Conservation (phyloP, 352 stramenopile genomes). For the Elongisporangium undulatum region DNA sequence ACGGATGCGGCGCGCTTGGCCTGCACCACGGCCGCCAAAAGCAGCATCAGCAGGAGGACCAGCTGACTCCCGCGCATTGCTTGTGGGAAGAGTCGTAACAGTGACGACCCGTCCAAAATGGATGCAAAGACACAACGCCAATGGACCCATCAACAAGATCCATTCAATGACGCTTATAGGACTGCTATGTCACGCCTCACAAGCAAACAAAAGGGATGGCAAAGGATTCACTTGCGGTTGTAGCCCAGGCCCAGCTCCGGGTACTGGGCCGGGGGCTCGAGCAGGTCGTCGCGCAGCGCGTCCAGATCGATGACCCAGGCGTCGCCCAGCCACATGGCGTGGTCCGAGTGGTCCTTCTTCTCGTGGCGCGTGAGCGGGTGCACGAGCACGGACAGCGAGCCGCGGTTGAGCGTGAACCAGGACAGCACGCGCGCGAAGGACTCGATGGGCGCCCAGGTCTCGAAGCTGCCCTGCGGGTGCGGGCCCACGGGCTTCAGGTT, state of each 20-base stretch:
- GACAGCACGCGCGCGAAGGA: conserved; percentile 47
- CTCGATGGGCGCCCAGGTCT: conserved; percentile 64
- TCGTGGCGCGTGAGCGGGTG: conserved; percentile 64
- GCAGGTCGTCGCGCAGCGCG: conserved; percentile 23
- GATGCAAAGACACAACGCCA: background rate
- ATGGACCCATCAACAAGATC: background rate
- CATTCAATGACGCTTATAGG: background rate
- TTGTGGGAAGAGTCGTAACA: background rate
- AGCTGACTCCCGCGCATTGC: background rate
- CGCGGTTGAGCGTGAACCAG: conserved; percentile 66
- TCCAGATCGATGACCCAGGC: conserved; percentile 38
- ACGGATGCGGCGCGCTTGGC: conserved; percentile 14
- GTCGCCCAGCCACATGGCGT: conserved; percentile 49
- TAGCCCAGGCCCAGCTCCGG: conserved; percentile 57
- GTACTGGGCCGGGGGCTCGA: conserved; percentile 38
- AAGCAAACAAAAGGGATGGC: background rate
- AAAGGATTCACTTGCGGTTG: conserved; percentile 10
- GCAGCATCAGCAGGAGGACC: background rate
- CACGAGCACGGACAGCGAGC: conserved; percentile 51
- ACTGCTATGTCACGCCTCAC: background rate
- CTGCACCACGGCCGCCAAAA: background rate
- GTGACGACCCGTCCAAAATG: background rate
- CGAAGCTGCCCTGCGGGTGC: conserved; percentile 61
- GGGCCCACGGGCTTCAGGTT: conserved; percentile 57
- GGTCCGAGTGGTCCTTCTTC: conserved; percentile 42